Base-by-base conservation (phyloP, 495 filamentous ascomycete species). In the Hyaloscypha finlandica region DNA sequence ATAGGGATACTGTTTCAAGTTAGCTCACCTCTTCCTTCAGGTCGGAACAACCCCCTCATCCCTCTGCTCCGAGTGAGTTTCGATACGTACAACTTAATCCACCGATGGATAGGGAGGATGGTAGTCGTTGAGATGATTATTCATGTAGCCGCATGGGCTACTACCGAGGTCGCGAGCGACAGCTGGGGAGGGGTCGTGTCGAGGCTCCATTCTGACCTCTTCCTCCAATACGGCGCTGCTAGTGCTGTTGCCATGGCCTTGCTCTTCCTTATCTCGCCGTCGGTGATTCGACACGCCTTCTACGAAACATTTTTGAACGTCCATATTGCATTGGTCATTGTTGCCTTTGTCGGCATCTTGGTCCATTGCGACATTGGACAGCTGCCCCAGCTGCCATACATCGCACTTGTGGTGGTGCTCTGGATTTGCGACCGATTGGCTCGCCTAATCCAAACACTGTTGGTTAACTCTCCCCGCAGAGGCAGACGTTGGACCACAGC, bases 31-130 rank as follows among this genome's bases (percentile, higher is more conserved):
- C n/a, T n/a, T n/a, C n/a, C n/a, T 58, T 89, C 89, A 12, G 84
- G 88, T 29, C 84, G 90, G 71, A 92, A 92, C 77, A 92, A 91
- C 71, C 88, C 88, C 14, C 75, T 92, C 20, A 91, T 91, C 58
- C 77, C 81, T 16, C 77, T 91, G 22, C 75, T 90, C 65, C 84
- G 82, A 19, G 83, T 92, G 74, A 87, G 86, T 72, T 93, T 92
- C 74, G 90, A 93, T 75, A 90, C 89, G 1, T 92, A 88, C 80
- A 93, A 92, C 74, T 80, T 92, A 56, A 79, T 92, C 33, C 90
- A 93, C 73, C 84, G 90, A 45, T 93, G 90, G 89, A 81, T 93
- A 14, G 90, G 90, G 30, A 86, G 90, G n/a, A 85, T 92, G 33
- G 84, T 90, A 12, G 85, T 88, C 22, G 39, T 89, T 5, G 85